Evolutionary conservation across 75 land plant genomes (phyloP).

Genomic region (Chamaecyparis obtusa): DNA sequence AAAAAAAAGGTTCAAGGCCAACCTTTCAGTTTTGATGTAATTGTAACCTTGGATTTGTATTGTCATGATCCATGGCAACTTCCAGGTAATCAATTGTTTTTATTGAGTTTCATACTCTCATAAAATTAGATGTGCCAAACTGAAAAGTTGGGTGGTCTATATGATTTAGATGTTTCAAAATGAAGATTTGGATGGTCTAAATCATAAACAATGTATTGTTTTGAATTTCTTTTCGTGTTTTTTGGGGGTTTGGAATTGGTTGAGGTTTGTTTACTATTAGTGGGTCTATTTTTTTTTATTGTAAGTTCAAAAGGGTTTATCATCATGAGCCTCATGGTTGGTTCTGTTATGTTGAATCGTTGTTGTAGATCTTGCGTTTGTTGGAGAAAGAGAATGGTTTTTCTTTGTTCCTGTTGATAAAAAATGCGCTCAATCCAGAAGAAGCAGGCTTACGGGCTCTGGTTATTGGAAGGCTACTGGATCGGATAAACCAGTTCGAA

Average conservation of each 20-base stretch:
- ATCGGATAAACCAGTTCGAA: constrained; percentile 34
- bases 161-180: no score
- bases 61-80: constrained; percentile 20
- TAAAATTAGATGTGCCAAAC: not conserved
- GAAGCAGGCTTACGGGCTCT: constrained; percentile 33
- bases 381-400: not conserved
- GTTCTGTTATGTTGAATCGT: not conserved
- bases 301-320: not conserved
- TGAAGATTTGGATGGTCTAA: not conserved
- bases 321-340: not conserved
- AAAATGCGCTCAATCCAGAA: constrained; percentile 13
- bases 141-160: not conserved
- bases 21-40: not conserved
- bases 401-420: not conserved
- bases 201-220: no score
- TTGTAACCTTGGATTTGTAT: constrained; percentile 14
- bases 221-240: no score
- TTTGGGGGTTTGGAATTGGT: no score
- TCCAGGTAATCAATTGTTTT: not conserved
- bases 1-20: constrained; percentile 16
- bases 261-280: no score
- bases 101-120: no score
- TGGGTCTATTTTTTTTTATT: no score
- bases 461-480: constrained; percentile 79
- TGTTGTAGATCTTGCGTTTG: not conserved